Evolutionary conservation across 1,284 basidiomycete genomes (phyloP).

Genomic region (Pseudozyma hubeiensis): DNA sequence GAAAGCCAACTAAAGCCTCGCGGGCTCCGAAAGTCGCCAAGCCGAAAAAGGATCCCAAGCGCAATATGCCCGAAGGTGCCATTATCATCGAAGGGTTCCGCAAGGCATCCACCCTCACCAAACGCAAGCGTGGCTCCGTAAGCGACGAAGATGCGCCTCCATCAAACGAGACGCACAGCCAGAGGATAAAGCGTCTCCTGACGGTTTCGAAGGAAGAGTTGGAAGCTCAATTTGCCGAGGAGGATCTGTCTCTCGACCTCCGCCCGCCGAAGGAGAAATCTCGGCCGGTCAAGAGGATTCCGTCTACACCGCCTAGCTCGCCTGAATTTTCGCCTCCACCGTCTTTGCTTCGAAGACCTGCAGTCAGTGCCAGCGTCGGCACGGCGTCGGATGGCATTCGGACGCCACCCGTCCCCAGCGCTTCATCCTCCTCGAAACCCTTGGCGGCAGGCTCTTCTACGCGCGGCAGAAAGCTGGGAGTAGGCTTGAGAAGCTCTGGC

Average conservation of each 20-base stretch:
- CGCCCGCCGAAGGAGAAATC: constrained; percentile 5
- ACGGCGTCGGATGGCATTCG: constrained; percentile 14
- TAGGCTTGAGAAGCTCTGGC: constrained; percentile 18
- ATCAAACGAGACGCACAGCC: constrained; percentile 35
- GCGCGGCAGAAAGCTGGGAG: constrained; percentile 28
- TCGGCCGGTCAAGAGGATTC: constrained; percentile 2
- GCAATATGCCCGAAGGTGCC: constrained; percentile 57
- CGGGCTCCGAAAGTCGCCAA: constrained; percentile 31
- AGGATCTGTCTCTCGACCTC: constrained; percentile 28
- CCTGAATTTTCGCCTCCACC: constrained; percentile 13
- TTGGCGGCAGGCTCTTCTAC: constrained; percentile 10
- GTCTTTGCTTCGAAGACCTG: neutral
- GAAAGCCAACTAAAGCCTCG: constrained; percentile 21
- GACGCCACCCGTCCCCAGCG: constrained; percentile 9
- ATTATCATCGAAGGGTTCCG: constrained; percentile 50
- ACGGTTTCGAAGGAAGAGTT: constrained; percentile 1
- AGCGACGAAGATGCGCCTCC: constrained; percentile 24
- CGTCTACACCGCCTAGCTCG: constrained; percentile 18
- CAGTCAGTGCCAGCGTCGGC: constrained; percentile 5
- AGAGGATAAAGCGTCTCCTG: constrained; percentile 24
- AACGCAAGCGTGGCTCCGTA: constrained; percentile 13
- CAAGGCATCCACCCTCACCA: constrained; percentile 56
- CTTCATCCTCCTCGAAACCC: constrained; percentile 22
- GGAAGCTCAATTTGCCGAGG: constrained; percentile 16
- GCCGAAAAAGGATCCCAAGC: constrained; percentile 57